These are phyloP conservation scores for Aureobasidium sp. DNA, from an alignment of 2,329 filamentous ascomycete species.

Conservation along the genomic window DNA sequence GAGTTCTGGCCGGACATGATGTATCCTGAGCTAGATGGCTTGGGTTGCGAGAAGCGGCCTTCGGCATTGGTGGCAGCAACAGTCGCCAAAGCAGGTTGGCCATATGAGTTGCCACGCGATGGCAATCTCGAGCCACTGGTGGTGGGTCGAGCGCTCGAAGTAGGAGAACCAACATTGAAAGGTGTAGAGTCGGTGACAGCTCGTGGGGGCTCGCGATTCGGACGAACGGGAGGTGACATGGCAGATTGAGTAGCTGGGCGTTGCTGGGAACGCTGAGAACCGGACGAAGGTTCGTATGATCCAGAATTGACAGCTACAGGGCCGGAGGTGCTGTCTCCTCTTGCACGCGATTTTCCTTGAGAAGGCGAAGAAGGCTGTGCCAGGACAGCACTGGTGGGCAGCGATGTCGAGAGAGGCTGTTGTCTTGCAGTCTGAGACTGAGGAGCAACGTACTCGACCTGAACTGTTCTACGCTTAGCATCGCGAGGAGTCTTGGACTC, in stretches of 20 bases:
- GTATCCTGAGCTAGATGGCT: slow-evolving; percentile 49
- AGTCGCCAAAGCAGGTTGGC: slow-evolving; percentile 78
- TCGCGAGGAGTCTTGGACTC: slow-evolving; percentile 65
- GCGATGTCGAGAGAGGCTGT: slow-evolving; percentile 29
- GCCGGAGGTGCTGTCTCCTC: slow-evolving; percentile 46
- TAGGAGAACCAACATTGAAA: slow-evolving; percentile 35
- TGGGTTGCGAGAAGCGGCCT: slow-evolving; percentile 76
- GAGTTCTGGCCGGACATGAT: slow-evolving; percentile 62
- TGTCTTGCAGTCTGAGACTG: slow-evolving; percentile 77
- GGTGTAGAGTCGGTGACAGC: slow-evolving; percentile 42
- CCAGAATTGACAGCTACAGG: slow-evolving; percentile 38
- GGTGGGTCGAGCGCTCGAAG: slow-evolving; percentile 51
- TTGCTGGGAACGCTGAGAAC: slow-evolving; percentile 14
- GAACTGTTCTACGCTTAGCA: slow-evolving; percentile 86
- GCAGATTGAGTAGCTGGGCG: slow-evolving; percentile 18
- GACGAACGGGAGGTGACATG: slow-evolving; percentile 32
- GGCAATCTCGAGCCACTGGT: slow-evolving; percentile 75
- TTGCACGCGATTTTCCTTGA: slow-evolving; percentile 43
- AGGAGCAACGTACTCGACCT: slow-evolving; percentile 95
- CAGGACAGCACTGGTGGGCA: slow-evolving; percentile 25
- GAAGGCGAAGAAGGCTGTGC: neutral
- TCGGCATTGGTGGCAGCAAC: slow-evolving; percentile 84
- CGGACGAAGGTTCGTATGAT: slow-evolving; percentile 29
- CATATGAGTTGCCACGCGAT: slow-evolving; percentile 70
- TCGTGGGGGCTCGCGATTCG: slow-evolving; percentile 43